Evolutionary conservation across 208 protist species (phyloP).

Genomic region (Wallacemonas sp.): DNA sequence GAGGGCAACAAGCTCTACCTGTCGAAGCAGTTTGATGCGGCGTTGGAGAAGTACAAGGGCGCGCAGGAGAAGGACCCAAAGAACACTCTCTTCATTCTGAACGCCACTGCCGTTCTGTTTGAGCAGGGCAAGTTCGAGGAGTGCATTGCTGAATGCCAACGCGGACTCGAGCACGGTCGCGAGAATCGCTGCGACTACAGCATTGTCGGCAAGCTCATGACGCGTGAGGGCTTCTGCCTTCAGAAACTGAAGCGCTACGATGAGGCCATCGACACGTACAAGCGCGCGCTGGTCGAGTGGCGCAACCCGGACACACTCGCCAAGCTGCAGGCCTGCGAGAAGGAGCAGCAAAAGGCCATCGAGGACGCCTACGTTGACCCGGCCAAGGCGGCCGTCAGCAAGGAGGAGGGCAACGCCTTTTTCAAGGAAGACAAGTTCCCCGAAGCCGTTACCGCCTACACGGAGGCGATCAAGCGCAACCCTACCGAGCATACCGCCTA

Average conservation of each 20-base stretch:
- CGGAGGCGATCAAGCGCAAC: constrained; percentile 94
- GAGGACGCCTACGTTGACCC: constrained; percentile 92
- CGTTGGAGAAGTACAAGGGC: constrained; percentile 87
- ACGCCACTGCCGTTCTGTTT: constrained; percentile 93
- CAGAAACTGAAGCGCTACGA: constrained; percentile 85
- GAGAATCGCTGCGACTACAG: constrained; percentile 93
- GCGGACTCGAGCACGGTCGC: constrained; percentile 85
- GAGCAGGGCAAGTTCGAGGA: constrained; percentile 93
- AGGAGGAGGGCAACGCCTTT: constrained; percentile 94
- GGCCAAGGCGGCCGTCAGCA: constrained; percentile 88
- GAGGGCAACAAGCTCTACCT: constrained; percentile 96
- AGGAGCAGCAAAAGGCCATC: constrained; percentile 85
- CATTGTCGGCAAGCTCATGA: constrained; percentile 90
- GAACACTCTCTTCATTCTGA: constrained; percentile 91
- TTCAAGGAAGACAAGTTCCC: constrained; percentile 96
- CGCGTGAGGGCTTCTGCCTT: constrained; percentile 86
- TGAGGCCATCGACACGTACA: constrained; percentile 90
- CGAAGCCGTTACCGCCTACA: constrained; percentile 94
- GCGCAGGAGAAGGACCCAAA: constrained; percentile 81
- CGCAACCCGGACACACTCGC: constrained; percentile 91
- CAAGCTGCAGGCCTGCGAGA: constrained; percentile 90
- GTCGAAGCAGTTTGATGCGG: constrained; percentile 93
- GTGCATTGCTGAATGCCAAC: constrained; percentile 90
- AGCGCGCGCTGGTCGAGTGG: constrained; percentile 91
- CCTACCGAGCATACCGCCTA: constrained; percentile 94